Conservation (phyloP, 2,329 filamentous ascomycete species). For the Plenodomus tracheiphilus region DNA sequence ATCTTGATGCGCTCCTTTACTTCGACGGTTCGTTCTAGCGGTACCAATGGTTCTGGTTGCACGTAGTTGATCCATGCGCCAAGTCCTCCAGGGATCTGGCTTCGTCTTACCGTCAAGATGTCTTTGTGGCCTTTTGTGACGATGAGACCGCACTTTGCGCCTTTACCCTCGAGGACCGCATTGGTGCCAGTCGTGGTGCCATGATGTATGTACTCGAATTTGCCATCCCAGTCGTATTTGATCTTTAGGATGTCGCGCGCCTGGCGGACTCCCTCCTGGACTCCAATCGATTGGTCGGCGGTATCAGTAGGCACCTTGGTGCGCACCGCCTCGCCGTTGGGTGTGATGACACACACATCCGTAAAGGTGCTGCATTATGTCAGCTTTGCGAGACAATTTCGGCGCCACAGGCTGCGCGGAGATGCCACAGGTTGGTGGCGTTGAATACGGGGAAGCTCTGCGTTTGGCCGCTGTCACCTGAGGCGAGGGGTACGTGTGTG, state of each 20-base stretch:
- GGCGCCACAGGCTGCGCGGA: background rate
- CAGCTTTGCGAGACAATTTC: slow-evolving; percentile 6
- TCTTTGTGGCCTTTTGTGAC: slow-evolving; percentile 56
- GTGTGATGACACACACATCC: slow-evolving; percentile 53
- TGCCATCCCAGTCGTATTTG: slow-evolving; percentile 48
- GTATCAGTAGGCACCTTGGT: slow-evolving; percentile 53
- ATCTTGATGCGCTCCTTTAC: slow-evolving; percentile 51
- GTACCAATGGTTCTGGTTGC: slow-evolving; percentile 54
- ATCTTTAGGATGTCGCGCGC: slow-evolving; percentile 46
- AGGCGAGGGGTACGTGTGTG: background rate
- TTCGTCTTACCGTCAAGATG: slow-evolving; percentile 51
- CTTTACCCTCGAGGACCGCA: slow-evolving; percentile 55
- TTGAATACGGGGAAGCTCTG: slow-evolving; percentile 1
- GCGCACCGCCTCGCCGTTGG: slow-evolving; percentile 48
- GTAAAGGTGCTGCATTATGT: slow-evolving; percentile 50
- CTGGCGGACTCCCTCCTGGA: slow-evolving; percentile 51
- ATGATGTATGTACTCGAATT: slow-evolving; percentile 55
- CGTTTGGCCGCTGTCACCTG: slow-evolving; percentile 1
- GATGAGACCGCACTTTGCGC: slow-evolving; percentile 52
- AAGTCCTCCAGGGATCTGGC: slow-evolving; percentile 56
- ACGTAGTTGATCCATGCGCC: slow-evolving; percentile 55
- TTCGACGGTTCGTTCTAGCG: slow-evolving; percentile 53
- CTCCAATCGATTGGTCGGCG: slow-evolving; percentile 53
- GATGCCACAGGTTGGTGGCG: background rate
- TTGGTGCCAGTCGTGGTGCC: slow-evolving; percentile 56